Percentiles rank a stretch among this genome's conserved stretches.
Evolutionary conservation across 169 alveolate genomes (phyloP).

Genomic region (Plasmodium chabaudi): DNA sequence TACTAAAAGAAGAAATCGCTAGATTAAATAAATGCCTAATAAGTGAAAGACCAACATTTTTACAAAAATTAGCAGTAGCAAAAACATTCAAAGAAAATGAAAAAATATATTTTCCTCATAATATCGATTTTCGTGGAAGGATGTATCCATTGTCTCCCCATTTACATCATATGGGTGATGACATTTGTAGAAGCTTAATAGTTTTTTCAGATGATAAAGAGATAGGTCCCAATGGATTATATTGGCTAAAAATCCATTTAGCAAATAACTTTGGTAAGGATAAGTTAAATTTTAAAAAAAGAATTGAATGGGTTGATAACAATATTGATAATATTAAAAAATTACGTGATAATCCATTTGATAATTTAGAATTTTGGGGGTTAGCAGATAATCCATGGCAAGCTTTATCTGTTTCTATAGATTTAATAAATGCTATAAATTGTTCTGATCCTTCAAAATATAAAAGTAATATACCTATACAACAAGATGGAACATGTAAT

Average conservation of each 20-base stretch:
- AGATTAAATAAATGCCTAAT: constrained; percentile 78
- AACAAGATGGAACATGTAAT: constrained; percentile 98
- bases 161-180: constrained; percentile 96
- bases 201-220: constrained; percentile 92
- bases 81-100: constrained; percentile 86
- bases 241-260: constrained; percentile 96
- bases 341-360: constrained; percentile 81
- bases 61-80: constrained; percentile 89
- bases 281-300: constrained; percentile 89
- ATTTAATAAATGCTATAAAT: constrained; percentile 86
- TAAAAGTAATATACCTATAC: constrained; percentile 93
- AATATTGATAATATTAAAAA: constrained; percentile 81
- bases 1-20: constrained; percentile 64
- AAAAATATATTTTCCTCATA: constrained; percentile 96
- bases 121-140: constrained; percentile 98
- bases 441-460: constrained; percentile 89
- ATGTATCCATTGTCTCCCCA: constrained; percentile 97
- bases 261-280: constrained; percentile 95
- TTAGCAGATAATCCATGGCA: constrained; percentile 96
- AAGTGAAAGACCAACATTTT: constrained; percentile 82
- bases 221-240: constrained; percentile 94
- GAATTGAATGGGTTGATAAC: constrained; percentile 90
- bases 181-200: constrained; percentile 94
- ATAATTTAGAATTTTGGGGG: constrained; percentile 92
- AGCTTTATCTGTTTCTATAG: constrained; percentile 93